Evolutionary conservation across 2,329 filamentous ascomycete genomes (phyloP).

Genomic region (Incumbomyces lentus): DNA sequence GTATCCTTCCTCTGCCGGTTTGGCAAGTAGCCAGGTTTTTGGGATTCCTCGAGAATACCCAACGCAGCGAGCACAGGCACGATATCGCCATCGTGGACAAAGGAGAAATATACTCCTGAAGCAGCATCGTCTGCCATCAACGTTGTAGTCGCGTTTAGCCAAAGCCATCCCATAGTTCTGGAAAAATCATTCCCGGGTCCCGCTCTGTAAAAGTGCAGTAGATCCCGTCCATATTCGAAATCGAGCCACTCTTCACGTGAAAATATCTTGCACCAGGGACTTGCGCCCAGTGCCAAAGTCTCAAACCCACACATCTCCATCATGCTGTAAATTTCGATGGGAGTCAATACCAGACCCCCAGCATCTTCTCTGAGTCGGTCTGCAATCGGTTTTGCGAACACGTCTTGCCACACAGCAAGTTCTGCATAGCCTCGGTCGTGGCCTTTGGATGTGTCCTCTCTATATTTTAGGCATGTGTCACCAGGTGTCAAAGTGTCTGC

Average conservation of each 20-base stretch:
- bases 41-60: slow-evolving; percentile 37
- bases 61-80: slow-evolving; percentile 42
- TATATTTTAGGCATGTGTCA: slow-evolving; percentile 32
- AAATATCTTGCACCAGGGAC: slow-evolving; percentile 49
- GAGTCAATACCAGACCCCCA: slow-evolving; percentile 33
- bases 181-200: slow-evolving; percentile 48
- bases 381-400: slow-evolving; percentile 39
- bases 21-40: slow-evolving; percentile 34
- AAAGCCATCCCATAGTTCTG: slow-evolving; percentile 46
- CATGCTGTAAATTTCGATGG: slow-evolving; percentile 47
- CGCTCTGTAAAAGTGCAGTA: slow-evolving; percentile 49
- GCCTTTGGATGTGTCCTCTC: slow-evolving; percentile 31
- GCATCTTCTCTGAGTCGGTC: slow-evolving; percentile 35
- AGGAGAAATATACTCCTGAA: slow-evolving; percentile 43
- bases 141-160: slow-evolving; percentile 46
- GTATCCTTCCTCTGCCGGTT: slow-evolving; percentile 33
- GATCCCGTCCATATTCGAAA: slow-evolving; percentile 50
- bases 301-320: slow-evolving; percentile 54
- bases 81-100: slow-evolving; percentile 52
- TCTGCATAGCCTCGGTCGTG: slow-evolving; percentile 42
- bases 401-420: slow-evolving; percentile 36
- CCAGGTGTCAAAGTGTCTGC: slow-evolving; percentile 49
- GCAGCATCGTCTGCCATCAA: slow-evolving; percentile 36
- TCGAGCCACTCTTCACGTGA: slow-evolving; percentile 42
- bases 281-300: slow-evolving; percentile 42